Conservation (phyloP, 2,329 filamentous ascomycete species). For the Epichloe bromicola region DNA sequence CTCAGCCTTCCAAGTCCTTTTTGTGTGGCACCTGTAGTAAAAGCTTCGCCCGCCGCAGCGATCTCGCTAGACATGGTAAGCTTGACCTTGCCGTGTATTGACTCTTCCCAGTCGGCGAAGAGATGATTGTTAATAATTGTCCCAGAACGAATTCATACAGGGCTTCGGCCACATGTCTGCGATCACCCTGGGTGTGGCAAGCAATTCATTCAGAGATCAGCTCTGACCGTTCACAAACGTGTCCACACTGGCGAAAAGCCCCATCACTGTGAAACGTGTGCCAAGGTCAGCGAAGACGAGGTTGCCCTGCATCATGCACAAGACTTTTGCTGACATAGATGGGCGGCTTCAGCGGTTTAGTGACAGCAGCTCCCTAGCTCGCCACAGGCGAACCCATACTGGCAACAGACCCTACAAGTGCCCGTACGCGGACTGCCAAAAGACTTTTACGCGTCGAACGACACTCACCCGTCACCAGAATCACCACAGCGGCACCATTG, state of each 20-base stretch:
- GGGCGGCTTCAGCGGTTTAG: slow-evolving; percentile 64
- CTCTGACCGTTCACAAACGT: slow-evolving; percentile 85
- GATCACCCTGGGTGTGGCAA: slow-evolving; percentile 83
- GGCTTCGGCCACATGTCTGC: slow-evolving; percentile 81
- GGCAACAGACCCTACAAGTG: slow-evolving; percentile 96
- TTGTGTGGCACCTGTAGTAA: slow-evolving; percentile 84
- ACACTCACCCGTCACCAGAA: slow-evolving; percentile 93
- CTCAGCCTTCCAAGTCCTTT: slow-evolving; percentile 52
- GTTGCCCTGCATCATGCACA: neutral
- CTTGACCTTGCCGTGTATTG: slow-evolving; percentile 5
- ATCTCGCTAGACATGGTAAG: slow-evolving; percentile 88
- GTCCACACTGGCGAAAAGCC: slow-evolving; percentile 98
- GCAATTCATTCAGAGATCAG: slow-evolving; percentile 93
- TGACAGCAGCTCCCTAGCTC: slow-evolving; percentile 86
- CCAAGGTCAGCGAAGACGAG: slow-evolving; percentile 54
- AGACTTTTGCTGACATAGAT: neutral
- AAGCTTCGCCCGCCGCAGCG: slow-evolving; percentile 83
- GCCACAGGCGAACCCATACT: slow-evolving; percentile 88
- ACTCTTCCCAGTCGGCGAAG: too few relatives aligned
- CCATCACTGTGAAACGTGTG: slow-evolving; percentile 92
- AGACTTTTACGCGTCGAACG: slow-evolving; percentile 92
- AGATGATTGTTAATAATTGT: neutral
- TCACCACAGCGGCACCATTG: slow-evolving; percentile 87
- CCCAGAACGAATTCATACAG: slow-evolving; percentile 91
- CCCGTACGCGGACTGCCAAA: slow-evolving; percentile 92